Conservation (phyloP, 768 basidiomycete species). For the Pisolithus sp. region DNA sequence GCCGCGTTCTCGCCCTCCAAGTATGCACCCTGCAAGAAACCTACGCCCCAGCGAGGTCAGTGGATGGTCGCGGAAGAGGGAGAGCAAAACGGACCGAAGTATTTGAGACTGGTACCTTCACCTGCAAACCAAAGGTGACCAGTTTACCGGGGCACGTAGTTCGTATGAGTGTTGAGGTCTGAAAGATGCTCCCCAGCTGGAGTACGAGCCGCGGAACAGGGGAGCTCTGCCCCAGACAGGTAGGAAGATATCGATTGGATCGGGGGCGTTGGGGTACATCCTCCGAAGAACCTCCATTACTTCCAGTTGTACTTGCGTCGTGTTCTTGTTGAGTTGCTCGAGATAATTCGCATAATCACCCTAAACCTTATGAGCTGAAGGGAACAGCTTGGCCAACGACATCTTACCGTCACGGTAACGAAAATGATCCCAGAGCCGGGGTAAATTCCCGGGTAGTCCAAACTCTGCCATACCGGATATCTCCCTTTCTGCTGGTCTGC, state of each 20-base stretch:
- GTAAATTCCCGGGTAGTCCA: constrained; percentile 13
- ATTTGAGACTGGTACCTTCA: constrained; percentile 48
- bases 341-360: constrained; percentile 57
- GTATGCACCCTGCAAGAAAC: constrained; percentile 55
- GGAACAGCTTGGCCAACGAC: too few relatives aligned
- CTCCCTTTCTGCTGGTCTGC: constrained; percentile 52
- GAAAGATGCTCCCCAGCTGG: constrained; percentile 66
- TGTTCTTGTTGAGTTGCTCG: constrained; percentile 37
- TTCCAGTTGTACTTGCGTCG: constrained; percentile 42
- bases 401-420: too few relatives aligned
- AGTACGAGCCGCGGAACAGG: constrained; percentile 43
- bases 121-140: constrained; percentile 55
- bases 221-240: constrained; percentile 50
- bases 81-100: constrained; percentile 42
- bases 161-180: constrained; percentile 48
- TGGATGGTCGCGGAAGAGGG: not conserved
- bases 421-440: too few relatives aligned
- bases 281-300: constrained; percentile 48
- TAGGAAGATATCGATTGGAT: constrained; percentile 50
- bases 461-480: constrained; percentile 63
- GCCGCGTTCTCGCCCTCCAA: constrained; percentile 44
- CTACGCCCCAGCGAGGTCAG: constrained; percentile 21
- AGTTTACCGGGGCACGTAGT: constrained; percentile 46
- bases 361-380: constrained; percentile 24
- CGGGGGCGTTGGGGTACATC: constrained; percentile 55